Evolutionary conservation across 129 eudicot genomes (phyloP).

Genomic region (Oenanthe sinensis): DNA sequence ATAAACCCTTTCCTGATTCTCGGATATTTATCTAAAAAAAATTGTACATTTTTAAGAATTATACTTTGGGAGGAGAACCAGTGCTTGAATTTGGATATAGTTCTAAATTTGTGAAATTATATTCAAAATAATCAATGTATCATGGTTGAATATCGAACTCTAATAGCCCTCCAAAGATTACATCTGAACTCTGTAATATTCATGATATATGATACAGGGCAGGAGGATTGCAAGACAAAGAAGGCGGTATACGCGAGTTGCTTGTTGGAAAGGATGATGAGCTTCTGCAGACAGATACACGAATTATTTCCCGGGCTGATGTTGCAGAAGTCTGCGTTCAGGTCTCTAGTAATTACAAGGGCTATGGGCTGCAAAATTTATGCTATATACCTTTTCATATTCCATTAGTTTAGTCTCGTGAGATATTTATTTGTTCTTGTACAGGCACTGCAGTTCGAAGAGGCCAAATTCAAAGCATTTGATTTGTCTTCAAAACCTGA

Average conservation of each 20-base stretch:
- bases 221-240: slow-evolving; percentile 97
- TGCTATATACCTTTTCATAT: neutral
- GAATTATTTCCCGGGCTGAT: slow-evolving; percentile 72
- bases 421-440: neutral
- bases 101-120: neutral
- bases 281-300: slow-evolving; percentile 75
- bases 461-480: slow-evolving; percentile 79
- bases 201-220: slow-evolving; percentile 40
- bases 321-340: slow-evolving; percentile 94
- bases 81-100: neutral
- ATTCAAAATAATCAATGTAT: neutral
- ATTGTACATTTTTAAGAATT: neutral
- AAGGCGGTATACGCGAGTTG: slow-evolving; percentile 86
- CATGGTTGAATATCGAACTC: neutral
- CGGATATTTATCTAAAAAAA: neutral
- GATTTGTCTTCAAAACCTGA: slow-evolving; percentile 94
- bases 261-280: slow-evolving; percentile 92
- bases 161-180: neutral
- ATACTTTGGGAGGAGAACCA: neutral
- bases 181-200: neutral
- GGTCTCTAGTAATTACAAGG: slow-evolving; percentile 17
- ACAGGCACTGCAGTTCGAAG: slow-evolving; percentile 78
- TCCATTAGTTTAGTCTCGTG: neutral
- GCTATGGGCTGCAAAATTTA: neutral
- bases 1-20: neutral